Conservation (phyloP, 2,329 filamentous ascomycete species). For the Fusarium redolens region DNA sequence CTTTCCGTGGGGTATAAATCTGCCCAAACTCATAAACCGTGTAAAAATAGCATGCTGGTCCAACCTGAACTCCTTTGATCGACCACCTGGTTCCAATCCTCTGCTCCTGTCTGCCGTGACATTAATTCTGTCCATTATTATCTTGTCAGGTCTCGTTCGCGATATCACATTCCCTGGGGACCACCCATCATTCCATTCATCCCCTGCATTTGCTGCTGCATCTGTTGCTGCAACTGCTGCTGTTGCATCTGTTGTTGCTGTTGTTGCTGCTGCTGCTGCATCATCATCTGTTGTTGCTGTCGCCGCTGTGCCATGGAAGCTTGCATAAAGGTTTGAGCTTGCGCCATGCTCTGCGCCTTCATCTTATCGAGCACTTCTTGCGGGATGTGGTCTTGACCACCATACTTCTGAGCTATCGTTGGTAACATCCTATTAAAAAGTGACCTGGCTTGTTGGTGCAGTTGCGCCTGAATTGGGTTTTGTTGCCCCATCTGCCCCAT, state of each 20-base stretch:
- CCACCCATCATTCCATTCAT: conserved; percentile 63
- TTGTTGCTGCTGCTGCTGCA: conserved; percentile 46
- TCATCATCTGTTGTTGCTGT: conserved; percentile 49
- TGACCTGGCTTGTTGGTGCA: conserved; percentile 49
- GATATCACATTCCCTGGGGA: conserved; percentile 58
- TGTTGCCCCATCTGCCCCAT: conserved; percentile 44
- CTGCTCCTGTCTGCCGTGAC: conserved; percentile 15
- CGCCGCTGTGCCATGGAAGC: conserved; percentile 48
- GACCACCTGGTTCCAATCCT: conserved; percentile 9
- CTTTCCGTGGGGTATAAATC: conserved; percentile 49
- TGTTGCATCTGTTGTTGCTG: conserved; percentile 40
- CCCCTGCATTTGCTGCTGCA: conserved; percentile 43
- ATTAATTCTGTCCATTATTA: conserved; percentile 13
- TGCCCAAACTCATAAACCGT: conserved; percentile 39
- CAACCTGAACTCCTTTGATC: conserved; percentile 38
- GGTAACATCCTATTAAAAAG: conserved; percentile 56
- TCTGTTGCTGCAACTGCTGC: conserved; percentile 40
- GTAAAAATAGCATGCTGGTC: conserved; percentile 16
- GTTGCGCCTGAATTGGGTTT: conserved; percentile 48
- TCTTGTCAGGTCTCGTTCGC: neutral
- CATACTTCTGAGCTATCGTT: conserved; percentile 51
- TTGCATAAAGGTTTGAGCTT: conserved; percentile 53
- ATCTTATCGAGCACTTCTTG: conserved; percentile 58
- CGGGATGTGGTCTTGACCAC: conserved; percentile 59
- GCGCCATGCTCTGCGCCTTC: conserved; percentile 54